phyloP scores from a whole-genome alignment of 2,329 filamentous ascomycete species.

The Parastagonospora nodorum region DNA sequence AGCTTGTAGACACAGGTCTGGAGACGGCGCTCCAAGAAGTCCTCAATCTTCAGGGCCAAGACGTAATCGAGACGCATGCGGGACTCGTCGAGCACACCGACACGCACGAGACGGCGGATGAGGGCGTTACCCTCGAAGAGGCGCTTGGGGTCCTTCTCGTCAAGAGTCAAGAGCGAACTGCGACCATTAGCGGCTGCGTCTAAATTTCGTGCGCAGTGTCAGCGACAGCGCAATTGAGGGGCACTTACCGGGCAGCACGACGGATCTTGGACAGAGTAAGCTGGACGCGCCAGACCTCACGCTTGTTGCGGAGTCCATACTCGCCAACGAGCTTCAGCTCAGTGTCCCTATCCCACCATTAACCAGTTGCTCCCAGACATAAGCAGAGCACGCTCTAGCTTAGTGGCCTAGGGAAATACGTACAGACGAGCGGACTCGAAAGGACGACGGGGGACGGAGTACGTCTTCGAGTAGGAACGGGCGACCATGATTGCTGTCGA shows the following conservation, averaged over 20 bases:
- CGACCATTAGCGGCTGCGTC: slow-evolving; percentile 18
- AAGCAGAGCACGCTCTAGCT: slow-evolving; percentile 97
- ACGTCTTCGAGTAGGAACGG: slow-evolving; percentile 96
- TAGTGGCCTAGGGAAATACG: slow-evolving; percentile 90
- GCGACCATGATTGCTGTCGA: slow-evolving; percentile 52
- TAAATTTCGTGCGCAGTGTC: slow-evolving; percentile 8
- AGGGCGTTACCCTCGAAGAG: slow-evolving; percentile 99
- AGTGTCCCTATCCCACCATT: slow-evolving; percentile 80
- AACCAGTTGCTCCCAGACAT: slow-evolving; percentile 82
- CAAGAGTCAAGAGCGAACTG: slow-evolving; percentile 99
- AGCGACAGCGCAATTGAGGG: slow-evolving; percentile 14
- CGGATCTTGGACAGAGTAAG: slow-evolving; percentile 99
- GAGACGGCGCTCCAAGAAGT: slow-evolving; percentile 99
- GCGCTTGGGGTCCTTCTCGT: slow-evolving; percentile 99
- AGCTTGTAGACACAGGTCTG: slow-evolving; percentile 99
- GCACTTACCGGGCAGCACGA: slow-evolving; percentile 96
- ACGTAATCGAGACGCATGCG: slow-evolving; percentile 99
- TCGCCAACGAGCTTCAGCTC: slow-evolving; percentile 99
- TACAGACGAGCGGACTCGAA: slow-evolving; percentile 99
- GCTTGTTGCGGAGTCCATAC: slow-evolving; percentile 99
- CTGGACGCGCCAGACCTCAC: slow-evolving; percentile 99
- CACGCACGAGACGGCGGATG: slow-evolving; percentile 99
- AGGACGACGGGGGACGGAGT: slow-evolving; percentile 96
- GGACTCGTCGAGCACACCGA: slow-evolving; percentile 99
- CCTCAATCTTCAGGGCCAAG: slow-evolving; percentile 97